Percentiles rank a stretch among this genome's conserved stretches.
Evolutionary conservation across 805 yeast genomes (phyloP).

Genomic region (Candida dajiaensis): DNA sequence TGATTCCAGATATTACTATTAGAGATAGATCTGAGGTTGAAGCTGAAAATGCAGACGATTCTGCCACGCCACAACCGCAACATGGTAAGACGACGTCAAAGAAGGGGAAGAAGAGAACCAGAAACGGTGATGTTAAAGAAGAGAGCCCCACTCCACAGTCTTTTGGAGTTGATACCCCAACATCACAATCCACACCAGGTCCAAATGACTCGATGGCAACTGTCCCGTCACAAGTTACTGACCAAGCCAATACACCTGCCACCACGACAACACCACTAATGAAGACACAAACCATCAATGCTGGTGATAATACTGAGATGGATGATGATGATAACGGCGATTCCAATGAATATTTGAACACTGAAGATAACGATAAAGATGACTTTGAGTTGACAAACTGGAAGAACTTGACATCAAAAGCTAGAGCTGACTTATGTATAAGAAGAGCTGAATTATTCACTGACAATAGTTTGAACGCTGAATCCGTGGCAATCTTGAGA

Average conservation of each 20-base stretch:
- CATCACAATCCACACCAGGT: neutral
- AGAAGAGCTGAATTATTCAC: slow-evolving; percentile 64
- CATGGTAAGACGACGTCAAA: slow-evolving; percentile 28
- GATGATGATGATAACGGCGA: slow-evolving; percentile 33
- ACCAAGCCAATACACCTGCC: neutral
- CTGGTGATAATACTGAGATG: slow-evolving; percentile 18
- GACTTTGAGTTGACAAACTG: slow-evolving; percentile 79
- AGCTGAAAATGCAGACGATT: slow-evolving; percentile 28
- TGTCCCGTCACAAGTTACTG: neutral
- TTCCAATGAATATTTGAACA: slow-evolving; percentile 36
- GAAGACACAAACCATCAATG: slow-evolving; percentile 10
- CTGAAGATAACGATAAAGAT: slow-evolving; percentile 52
- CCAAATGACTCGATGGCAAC: neutral
- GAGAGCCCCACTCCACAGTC: slow-evolving; percentile 9
- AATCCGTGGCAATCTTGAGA: slow-evolving; percentile 66
- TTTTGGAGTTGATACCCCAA: slow-evolving; percentile 2
- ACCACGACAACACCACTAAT: slow-evolving; percentile 1
- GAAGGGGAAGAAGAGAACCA: slow-evolving; percentile 35
- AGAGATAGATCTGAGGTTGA: slow-evolving; percentile 70
- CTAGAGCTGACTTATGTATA: slow-evolving; percentile 69
- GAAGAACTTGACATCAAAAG: slow-evolving; percentile 76
- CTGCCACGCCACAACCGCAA: slow-evolving; percentile 19
- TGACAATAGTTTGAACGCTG: slow-evolving; percentile 46
- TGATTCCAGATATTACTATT: slow-evolving; percentile 84
- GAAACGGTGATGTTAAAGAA: slow-evolving; percentile 30